phyloP scores from a whole-genome alignment of 2,329 filamentous ascomycete species.

The Albifimbria verrucaria region DNA sequence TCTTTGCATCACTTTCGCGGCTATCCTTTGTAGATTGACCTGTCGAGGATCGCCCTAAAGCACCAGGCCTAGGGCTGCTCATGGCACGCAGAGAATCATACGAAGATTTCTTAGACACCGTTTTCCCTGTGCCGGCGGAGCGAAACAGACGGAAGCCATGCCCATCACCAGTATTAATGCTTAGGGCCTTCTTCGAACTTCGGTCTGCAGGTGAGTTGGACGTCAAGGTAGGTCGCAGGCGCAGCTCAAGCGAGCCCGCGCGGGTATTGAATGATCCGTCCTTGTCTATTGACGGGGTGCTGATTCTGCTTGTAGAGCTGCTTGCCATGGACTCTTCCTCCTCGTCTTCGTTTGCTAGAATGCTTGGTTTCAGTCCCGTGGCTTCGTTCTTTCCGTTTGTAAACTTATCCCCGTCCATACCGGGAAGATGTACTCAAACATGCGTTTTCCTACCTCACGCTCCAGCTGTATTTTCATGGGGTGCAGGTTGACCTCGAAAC shows the following conservation, averaged over 20 bases:
- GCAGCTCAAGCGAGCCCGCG: conserved; percentile 73
- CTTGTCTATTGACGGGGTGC: conserved; percentile 37
- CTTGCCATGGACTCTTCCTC: conserved; percentile 39
- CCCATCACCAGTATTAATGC: conserved; percentile 45
- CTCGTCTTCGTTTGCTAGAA: conserved; percentile 40
- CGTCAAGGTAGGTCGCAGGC: conserved; percentile 77
- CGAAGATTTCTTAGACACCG: conserved; percentile 54
- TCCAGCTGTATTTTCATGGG: conserved; percentile 94
- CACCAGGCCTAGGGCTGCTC: conserved; percentile 36
- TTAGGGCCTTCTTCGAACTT: conserved; percentile 44
- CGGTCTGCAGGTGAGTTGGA: conserved; percentile 42
- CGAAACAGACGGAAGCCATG: conserved; percentile 52
- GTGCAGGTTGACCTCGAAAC: conserved; percentile 92
- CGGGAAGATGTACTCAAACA: conserved; percentile 99
- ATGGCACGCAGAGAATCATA: conserved; percentile 50
- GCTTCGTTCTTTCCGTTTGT: conserved; percentile 53
- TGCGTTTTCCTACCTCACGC: conserved; percentile 82
- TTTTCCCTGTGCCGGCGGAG: conserved; percentile 38
- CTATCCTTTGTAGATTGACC: conserved; percentile 38
- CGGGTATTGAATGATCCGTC: conserved; percentile 54
- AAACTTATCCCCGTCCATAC: conserved; percentile 57
- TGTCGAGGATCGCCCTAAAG: conserved; percentile 43
- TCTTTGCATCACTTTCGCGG: conserved; percentile 39
- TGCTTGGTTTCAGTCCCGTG: conserved; percentile 45
- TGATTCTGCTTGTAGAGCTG: conserved; percentile 34